phyloP scores from a whole-genome alignment of 2,329 filamentous ascomycete genomes.

The Talaromyces amestolkiae region DNA sequence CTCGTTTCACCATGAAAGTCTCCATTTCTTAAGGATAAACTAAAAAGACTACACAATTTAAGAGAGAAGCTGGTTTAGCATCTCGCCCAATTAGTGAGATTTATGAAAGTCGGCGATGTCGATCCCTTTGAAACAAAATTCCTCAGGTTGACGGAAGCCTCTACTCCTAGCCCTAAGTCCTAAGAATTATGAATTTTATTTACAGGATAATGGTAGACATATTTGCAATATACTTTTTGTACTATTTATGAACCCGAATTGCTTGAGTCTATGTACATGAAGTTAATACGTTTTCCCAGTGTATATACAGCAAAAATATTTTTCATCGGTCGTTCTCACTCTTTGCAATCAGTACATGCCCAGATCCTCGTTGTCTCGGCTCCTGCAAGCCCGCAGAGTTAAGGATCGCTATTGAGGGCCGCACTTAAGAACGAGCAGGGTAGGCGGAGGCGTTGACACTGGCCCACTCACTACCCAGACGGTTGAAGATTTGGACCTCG shows the following conservation, averaged over 20 bases:
- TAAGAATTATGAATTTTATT: neutral
- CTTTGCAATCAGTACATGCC: neutral
- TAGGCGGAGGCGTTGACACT: neutral
- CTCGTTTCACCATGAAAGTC: neutral
- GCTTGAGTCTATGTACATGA: neutral
- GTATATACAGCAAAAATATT: neutral
- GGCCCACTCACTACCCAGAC: neutral
- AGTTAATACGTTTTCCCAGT: neutral
- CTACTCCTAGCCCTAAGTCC: neutral
- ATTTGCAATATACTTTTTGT: neutral
- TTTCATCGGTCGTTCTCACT: neutral
- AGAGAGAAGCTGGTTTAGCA: neutral
- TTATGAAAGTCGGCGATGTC: neutral
- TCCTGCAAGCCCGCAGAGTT: neutral
- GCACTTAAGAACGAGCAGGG: neutral
- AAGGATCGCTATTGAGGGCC: neutral
- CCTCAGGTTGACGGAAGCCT: neutral
- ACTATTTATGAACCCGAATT: neutral
- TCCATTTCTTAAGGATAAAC: neutral
- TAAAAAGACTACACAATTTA: neutral
- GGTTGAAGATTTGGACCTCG: neutral
- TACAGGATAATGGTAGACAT: neutral
- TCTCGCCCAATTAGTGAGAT: neutral
- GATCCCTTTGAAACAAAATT: neutral
- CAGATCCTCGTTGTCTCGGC: neutral